Percentiles rank a stretch among this genome's conserved stretches.
phyloP scores from a whole-genome alignment of 2,329 filamentous ascomycete genomes.

The Fusarium sp. region DNA sequence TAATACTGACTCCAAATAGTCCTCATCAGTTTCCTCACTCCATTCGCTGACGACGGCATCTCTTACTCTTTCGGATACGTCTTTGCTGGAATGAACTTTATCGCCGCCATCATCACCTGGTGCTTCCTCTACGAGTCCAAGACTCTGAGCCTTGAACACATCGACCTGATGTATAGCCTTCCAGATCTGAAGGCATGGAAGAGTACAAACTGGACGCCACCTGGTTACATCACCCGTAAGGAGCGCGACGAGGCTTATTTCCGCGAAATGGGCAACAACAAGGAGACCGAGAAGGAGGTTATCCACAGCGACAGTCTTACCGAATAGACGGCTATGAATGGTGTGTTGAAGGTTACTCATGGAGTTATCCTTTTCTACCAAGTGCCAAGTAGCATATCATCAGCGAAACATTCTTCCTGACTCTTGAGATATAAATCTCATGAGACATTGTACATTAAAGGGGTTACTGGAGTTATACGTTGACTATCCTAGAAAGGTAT shows the following conservation, averaged over 20 bases:
- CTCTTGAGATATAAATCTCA: background rate
- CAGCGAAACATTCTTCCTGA: background rate
- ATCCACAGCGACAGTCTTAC: background rate
- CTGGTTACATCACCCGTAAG: slow-evolving; percentile 52
- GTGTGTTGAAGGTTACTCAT: background rate
- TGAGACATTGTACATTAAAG: background rate
- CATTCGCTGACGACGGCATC: slow-evolving; percentile 70
- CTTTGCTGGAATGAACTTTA: slow-evolving; percentile 70
- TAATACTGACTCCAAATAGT: slow-evolving; percentile 47
- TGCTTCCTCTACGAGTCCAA: slow-evolving; percentile 75
- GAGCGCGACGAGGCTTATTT: slow-evolving; percentile 44
- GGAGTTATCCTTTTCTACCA: background rate
- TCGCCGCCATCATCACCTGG: slow-evolving; percentile 68
- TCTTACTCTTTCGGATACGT: slow-evolving; percentile 72
- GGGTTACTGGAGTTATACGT: background rate
- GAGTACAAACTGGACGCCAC: slow-evolving; percentile 62
- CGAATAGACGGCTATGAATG: background rate
- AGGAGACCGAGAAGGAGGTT: slow-evolving; percentile 10
- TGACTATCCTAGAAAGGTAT: background rate
- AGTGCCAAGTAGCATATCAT: background rate
- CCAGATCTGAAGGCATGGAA: slow-evolving; percentile 66
- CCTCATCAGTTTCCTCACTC: slow-evolving; percentile 73
- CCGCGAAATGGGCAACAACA: slow-evolving; percentile 11
- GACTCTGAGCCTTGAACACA: slow-evolving; percentile 72
- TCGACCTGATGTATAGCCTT: slow-evolving; percentile 75